These are phyloP conservation scores for Trichoderma virens DNA, from an alignment of 495 filamentous ascomycete genomes.

Conservation along the genomic window DNA sequence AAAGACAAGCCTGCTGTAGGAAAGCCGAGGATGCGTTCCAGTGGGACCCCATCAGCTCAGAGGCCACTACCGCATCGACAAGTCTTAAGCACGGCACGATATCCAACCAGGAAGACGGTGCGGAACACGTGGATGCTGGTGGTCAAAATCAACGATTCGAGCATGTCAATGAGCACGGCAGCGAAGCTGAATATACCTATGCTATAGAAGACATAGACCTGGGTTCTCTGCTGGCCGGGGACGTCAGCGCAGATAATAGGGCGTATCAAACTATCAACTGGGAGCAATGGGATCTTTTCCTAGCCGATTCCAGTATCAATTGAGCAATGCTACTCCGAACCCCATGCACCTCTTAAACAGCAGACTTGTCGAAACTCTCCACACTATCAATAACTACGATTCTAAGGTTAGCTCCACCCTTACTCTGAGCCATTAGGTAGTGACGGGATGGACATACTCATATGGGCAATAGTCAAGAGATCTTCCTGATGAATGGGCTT, in stretches of 20 bases:
- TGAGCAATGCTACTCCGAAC: not conserved
- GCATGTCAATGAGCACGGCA: constrained; percentile 10
- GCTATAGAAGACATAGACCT: not conserved
- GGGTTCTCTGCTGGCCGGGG: not conserved
- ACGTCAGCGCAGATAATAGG: not conserved
- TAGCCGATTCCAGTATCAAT: constrained; percentile 18
- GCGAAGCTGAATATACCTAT: not conserved
- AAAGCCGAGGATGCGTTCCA: not conserved
- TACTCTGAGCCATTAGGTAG: not conserved
- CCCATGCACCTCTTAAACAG: not conserved
- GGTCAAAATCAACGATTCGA: not conserved
- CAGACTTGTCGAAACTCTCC: not conserved
- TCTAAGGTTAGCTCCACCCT: not conserved
- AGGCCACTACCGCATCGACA: not conserved
- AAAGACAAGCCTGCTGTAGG: constrained; percentile 15
- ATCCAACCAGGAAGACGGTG: not conserved
- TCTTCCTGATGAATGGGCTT: not conserved
- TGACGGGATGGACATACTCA: not conserved
- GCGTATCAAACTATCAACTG: constrained; percentile 18
- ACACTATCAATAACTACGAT: not conserved
- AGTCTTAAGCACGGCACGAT: not conserved
- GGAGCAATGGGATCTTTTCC: constrained; percentile 30
- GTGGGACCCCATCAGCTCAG: not conserved
- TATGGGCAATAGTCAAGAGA: not conserved
- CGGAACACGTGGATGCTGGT: not conserved